Evolutionary conservation across 352 stramenopile species (phyloP).

Genomic region (Phytopythium litorale): DNA sequence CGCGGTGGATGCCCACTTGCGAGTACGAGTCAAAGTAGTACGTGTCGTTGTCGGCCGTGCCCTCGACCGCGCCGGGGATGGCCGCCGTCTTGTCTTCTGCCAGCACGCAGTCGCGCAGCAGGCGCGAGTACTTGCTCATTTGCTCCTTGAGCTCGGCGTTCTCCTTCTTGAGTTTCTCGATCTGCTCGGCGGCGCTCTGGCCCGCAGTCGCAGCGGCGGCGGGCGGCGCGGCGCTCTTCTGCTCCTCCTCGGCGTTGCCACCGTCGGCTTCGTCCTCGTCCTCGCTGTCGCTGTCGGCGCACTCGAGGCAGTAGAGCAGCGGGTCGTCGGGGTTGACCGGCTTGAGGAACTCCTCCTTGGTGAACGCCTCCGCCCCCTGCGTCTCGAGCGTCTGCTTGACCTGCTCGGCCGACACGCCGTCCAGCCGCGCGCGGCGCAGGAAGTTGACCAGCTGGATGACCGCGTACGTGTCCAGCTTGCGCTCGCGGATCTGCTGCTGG

Average conservation of each 20-base stretch:
- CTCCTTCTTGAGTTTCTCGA: slow-evolving; percentile 51
- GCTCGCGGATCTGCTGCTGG: slow-evolving; percentile 35
- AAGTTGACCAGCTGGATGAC: slow-evolving; percentile 82
- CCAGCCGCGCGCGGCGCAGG: slow-evolving; percentile 42
- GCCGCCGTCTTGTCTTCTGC: slow-evolving; percentile 40
- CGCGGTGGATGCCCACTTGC: slow-evolving; percentile 98
- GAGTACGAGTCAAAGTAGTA: slow-evolving; percentile 99
- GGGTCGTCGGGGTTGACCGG: slow-evolving; percentile 74
- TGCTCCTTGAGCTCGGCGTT: slow-evolving; percentile 75
- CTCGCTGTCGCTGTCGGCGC: slow-evolving; percentile 49
- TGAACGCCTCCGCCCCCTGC: slow-evolving; percentile 46
- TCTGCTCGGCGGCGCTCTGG: slow-evolving; percentile 16
- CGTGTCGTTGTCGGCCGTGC: slow-evolving; percentile 70
- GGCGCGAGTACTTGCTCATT: slow-evolving; percentile 65
- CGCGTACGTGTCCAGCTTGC: slow-evolving; percentile 70
- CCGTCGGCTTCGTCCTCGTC: slow-evolving; percentile 42
- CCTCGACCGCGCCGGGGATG: slow-evolving; percentile 23
- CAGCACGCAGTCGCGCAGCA: slow-evolving; percentile 65
- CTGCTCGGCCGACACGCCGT: slow-evolving; percentile 27
- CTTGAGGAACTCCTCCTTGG: slow-evolving; percentile 70
- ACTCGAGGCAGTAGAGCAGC: slow-evolving; percentile 80
- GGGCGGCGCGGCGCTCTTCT: slow-evolving; percentile 22
- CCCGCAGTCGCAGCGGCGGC: not conserved
- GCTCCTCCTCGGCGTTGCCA: slow-evolving; percentile 32
- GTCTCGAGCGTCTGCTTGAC: slow-evolving; percentile 42